Base-by-base conservation (phyloP, 1,139 yeast genomes). In the Suhomyces guaymorum region DNA sequence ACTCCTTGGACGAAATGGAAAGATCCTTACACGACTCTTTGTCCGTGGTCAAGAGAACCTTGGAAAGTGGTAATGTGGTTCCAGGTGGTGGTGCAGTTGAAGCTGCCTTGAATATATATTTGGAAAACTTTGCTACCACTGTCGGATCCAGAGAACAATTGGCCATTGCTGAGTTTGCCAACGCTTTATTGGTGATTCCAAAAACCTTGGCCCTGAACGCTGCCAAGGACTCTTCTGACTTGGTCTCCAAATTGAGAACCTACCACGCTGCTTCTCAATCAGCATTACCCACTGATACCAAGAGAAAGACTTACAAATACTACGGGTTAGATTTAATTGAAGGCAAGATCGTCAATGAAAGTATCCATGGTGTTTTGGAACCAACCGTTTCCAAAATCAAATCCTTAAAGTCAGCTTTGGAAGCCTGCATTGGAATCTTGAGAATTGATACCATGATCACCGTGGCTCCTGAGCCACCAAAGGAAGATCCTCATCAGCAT, bases 71-170 rank as follows among this genome's bases (percentile, higher is more conserved):
- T 11, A 67, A 77, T 48, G 94, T 94, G 39, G 98, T 94, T 7
- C 97, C 98, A 30, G 99, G 99, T 39, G 99, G 98, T 46, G 99
- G 99, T 44, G 96, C 97, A 15, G 98, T 92, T 30, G 99, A 94
- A 67, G 75, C 96, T 30, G 97, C 98, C 8, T 75, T 94, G 52
- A 90, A 89, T 67, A 89, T 94, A 40, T 94, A 88, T 61, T 74
- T 94, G 58, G 98, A 94, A 63, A 92, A 88, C 61, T 92, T 94
- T 63, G 98, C 98, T 28, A 92, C 98, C 7, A 89, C 97, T 1
- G 92, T 90, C 40, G 97, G 97, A 3, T 88, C 97, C 15, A 80
- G 99, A 57, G 99, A 94, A 63, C 99, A 94, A 63, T 75, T 92
- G 53, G 98, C 98, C 7, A 92, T 94, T 64, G 96, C 97, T 1